Conservation (phyloP, 169 alveolate species). For the Besnoitia besnoiti region DNA sequence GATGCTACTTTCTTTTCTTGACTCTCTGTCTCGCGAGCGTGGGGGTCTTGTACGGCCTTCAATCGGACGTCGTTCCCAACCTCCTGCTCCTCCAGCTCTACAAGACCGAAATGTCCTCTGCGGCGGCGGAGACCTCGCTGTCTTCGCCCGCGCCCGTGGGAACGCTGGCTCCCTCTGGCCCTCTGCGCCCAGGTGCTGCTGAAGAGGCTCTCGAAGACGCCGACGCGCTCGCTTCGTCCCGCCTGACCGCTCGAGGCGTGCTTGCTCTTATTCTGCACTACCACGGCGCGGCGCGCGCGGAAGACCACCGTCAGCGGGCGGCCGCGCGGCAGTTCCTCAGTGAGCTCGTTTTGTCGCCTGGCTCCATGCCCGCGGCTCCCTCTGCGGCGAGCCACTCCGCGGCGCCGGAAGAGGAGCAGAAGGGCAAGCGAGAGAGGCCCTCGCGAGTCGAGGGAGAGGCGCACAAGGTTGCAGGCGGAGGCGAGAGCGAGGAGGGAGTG, state of each 20-base stretch:
- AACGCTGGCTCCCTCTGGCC: neutral
- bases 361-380: neutral
- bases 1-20: neutral
- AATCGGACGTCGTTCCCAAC: neutral
- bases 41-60: neutral
- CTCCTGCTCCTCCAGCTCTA: conserved; percentile 4
- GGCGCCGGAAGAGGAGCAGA: neutral
- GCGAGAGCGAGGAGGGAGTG: neutral
- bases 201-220: neutral
- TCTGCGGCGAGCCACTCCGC: too few species aligned
- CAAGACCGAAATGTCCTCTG: neutral
- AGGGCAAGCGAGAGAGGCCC: neutral
- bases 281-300: neutral
- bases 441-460: neutral
- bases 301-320: neutral
- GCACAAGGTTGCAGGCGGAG: neutral
- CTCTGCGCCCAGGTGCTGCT: neutral
- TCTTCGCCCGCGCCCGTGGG: neutral
- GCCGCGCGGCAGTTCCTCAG: neutral
- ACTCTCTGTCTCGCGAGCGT: neutral
- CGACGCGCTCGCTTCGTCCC: neutral
- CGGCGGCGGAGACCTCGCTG: neutral
- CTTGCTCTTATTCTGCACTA: neutral
- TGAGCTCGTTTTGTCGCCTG: neutral
- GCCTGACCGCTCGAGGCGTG: neutral